These are phyloP conservation scores for Cydonia oblonga DNA, from an alignment of 331 rosid species.

Conservation along the genomic window DNA sequence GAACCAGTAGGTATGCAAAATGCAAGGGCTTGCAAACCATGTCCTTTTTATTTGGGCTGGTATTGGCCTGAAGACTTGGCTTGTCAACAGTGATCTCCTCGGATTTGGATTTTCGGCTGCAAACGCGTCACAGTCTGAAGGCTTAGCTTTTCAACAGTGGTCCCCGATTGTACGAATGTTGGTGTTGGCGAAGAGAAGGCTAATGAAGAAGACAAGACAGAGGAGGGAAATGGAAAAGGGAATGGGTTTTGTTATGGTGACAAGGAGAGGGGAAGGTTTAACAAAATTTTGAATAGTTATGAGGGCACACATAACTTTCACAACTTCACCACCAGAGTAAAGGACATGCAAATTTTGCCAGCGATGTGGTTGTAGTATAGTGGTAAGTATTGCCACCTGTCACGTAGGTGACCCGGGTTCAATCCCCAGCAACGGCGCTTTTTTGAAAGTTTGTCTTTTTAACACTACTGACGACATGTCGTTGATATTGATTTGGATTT, in stretches of 20 bases:
- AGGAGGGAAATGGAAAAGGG: conserved; percentile 23
- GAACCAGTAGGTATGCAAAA: too few species aligned
- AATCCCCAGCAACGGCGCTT: conserved; percentile 82
- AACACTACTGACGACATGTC: too few species aligned
- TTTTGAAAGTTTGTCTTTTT: too few species aligned
- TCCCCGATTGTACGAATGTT: conserved; percentile 5
- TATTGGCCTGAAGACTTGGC: too few species aligned
- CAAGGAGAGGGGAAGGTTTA: conserved; percentile 67
- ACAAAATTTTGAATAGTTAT: conserved; percentile 49
- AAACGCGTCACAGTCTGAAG: conserved; percentile 88
- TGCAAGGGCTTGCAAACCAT: too few species aligned
- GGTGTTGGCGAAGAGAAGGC: conserved; percentile 21
- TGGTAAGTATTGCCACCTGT: conserved; percentile 94
- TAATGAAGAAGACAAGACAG: conserved; percentile 24
- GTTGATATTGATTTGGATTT: too few species aligned
- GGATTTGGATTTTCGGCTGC: conserved; percentile 73
- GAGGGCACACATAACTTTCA: conserved; percentile 93
- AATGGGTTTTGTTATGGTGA: conserved; percentile 50
- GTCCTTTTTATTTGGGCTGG: too few species aligned
- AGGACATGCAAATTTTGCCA: too few species aligned
- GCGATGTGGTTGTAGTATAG: conserved; percentile 79
- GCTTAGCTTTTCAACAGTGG: too few species aligned
- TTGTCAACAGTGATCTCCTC: conserved; percentile 23
- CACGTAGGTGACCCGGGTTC: conserved; percentile 95
- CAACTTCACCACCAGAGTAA: conserved; percentile 74